Evolutionary conservation across 768 basidiomycete genomes (phyloP).

Genomic region (Leccinum boreale): DNA sequence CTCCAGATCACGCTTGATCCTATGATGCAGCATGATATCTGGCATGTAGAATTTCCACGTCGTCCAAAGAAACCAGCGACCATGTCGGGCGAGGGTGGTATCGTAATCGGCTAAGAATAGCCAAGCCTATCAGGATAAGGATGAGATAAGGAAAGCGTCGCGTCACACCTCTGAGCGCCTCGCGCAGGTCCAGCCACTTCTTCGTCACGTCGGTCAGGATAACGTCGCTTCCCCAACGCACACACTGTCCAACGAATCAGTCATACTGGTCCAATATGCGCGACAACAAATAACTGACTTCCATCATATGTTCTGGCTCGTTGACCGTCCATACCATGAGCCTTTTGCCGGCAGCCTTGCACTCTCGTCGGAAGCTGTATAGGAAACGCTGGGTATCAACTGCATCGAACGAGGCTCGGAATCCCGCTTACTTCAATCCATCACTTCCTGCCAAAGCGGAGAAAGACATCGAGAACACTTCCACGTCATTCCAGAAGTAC

Average conservation of each 20-base stretch:
- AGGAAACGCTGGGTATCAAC: constrained; percentile 5
- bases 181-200: constrained; percentile 63
- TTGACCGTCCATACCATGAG: constrained; percentile 98
- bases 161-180: constrained; percentile 51
- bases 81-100: constrained; percentile 56
- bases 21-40: constrained; percentile 30
- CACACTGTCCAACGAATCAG: constrained; percentile 41
- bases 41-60: constrained; percentile 59
- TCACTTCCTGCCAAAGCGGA: constrained; percentile 64
- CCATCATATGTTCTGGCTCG: constrained; percentile 83
- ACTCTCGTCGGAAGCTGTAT: constrained; percentile 74
- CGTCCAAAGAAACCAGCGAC: constrained; percentile 75
- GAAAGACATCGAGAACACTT: constrained; percentile 86
- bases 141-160: neutral
- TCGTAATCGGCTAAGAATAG: constrained; percentile 58
- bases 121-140: neutral
- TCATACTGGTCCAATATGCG: neutral
- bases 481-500: constrained; percentile 87
- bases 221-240: constrained; percentile 73
- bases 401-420: neutral
- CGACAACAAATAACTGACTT: constrained; percentile 45
- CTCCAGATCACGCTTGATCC: constrained; percentile 40
- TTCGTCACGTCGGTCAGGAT: constrained; percentile 77
- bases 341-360: constrained; percentile 73
- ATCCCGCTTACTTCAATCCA: constrained; percentile 57